These are phyloP conservation scores for Angomonas ambiguus DNA, from an alignment of 208 protist species.

Conservation along the genomic window DNA sequence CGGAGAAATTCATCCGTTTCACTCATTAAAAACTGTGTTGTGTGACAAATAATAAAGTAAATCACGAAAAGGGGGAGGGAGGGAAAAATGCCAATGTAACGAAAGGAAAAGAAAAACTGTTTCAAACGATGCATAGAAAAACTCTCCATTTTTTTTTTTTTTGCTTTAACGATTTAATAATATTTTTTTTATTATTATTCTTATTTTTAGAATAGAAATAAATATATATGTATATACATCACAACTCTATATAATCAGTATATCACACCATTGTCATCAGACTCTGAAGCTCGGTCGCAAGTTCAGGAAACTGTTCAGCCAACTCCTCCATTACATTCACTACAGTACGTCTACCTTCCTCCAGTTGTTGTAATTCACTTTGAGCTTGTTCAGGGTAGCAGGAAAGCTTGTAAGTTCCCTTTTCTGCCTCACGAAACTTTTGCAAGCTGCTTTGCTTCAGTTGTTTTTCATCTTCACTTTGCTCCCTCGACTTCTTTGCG, in stretches of 20 bases:
- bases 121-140: neutral
- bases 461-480: conserved; percentile 68
- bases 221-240: neutral
- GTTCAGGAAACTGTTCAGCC: conserved; percentile 60
- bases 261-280: conserved; percentile 47
- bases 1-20: conserved; percentile 31
- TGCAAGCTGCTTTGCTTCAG: conserved; percentile 81
- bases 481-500: conserved; percentile 57
- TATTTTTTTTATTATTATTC: neutral
- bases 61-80: conserved; percentile 8
- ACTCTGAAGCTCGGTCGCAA: conserved; percentile 57
- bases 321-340: conserved; percentile 75
- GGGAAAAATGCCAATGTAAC: neutral
- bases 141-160: neutral
- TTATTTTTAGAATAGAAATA: neutral
- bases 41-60: neutral
- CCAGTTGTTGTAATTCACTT: conserved; percentile 42
- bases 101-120: conserved; percentile 8
- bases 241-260: neutral
- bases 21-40: neutral
- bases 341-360: conserved; percentile 54
- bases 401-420: conserved; percentile 73
- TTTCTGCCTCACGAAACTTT: conserved; percentile 78
- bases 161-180: neutral
- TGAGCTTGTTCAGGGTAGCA: conserved; percentile 58